Conservation (phyloP, 345 rosid species). For the Trapa bicornis region DNA sequence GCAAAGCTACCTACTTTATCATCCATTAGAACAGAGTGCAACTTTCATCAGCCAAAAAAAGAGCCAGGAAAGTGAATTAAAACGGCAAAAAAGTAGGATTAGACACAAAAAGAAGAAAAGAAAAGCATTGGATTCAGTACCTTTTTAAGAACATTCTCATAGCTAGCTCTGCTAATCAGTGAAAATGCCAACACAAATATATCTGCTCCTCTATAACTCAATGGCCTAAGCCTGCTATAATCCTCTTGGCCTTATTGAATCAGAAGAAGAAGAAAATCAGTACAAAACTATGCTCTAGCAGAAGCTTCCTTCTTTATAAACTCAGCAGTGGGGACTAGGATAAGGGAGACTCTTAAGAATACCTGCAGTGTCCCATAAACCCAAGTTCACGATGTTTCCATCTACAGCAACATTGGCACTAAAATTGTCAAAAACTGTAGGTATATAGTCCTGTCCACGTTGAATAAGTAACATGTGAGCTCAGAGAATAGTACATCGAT, state of each 20-base stretch:
- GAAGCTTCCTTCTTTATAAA: background rate
- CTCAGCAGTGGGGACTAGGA: background rate
- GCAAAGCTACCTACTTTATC: background rate
- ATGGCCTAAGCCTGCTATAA: slow-evolving; percentile 92
- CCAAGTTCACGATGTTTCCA: slow-evolving; percentile 84
- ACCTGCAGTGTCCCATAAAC: slow-evolving; percentile 99
- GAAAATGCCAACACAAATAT: slow-evolving; percentile 89
- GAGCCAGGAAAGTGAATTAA: slow-evolving; percentile 10
- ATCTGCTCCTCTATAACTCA: slow-evolving; percentile 97
- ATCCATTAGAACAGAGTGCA: background rate
- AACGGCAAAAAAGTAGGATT: background rate
- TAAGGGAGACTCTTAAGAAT: slow-evolving; percentile 4
- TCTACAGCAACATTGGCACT: slow-evolving; percentile 96
- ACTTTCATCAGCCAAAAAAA: background rate
- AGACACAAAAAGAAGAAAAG: slow-evolving; percentile 8
- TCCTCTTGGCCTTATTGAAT: slow-evolving; percentile 77
- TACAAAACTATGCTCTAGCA: background rate
- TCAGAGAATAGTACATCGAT: background rate
- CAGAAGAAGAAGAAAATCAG: slow-evolving; percentile 4
- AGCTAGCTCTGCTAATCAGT: slow-evolving; percentile 83
- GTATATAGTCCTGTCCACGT: slow-evolving; percentile 68
- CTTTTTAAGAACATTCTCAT: slow-evolving; percentile 95
- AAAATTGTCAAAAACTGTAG: slow-evolving; percentile 96
- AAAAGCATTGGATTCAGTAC: slow-evolving; percentile 22
- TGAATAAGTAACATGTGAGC: background rate